Evolutionary conservation across 192 early-diverging fungal species (phyloP), one percentile per base, ranked within the genome.

Genomic region (Radiomyces spectabilis): DNA sequence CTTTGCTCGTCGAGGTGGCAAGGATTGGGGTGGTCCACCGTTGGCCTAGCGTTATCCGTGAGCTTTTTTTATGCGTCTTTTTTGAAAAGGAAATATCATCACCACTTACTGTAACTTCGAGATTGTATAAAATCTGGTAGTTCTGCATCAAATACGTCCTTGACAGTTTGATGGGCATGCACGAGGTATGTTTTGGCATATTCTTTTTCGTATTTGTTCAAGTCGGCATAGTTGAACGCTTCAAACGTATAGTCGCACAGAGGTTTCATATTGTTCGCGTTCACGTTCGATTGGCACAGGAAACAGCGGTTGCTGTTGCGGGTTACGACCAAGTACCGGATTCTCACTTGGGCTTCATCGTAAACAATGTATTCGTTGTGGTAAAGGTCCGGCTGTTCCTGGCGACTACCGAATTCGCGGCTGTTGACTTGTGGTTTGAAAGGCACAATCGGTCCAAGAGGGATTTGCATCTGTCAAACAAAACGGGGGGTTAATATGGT

Each of bases 321-420:
- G 18, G 63, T 41, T 18, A 69, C 33, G 4, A 82, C 31, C 34
- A 84, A 45, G 45, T 89, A 91, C 49, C 79, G 69, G 55, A 92
- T 85, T 57, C 78, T 74, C 30, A 90, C 75, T 61, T 89, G 88
- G 30, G 58, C 61, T 2, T 79, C 61, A 49, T 85, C 70, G 51
- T 92, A 86, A 6, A 90, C 88, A 60, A 90, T 86, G 59, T 74
- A 92, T 53, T 92, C 90, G 66, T 88, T 86, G 47, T 90, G 83
- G 12, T 74, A 46, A 19, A 92, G 61, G 37, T 51, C n/a, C 34
- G 8, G 12, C n/a, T n/a, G n/a, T n/a, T n/a, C n/a, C n/a, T n/a
- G n/a, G 19, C 7, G 33, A 35, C 6, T 10, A 0, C 3, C 13
- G 24, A 21, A 43, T 8, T 15, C 10, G 0, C 8, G 7, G 6